Conservation (phyloP, 2,329 filamentous ascomycete species). For the Madurella fahalii region DNA sequence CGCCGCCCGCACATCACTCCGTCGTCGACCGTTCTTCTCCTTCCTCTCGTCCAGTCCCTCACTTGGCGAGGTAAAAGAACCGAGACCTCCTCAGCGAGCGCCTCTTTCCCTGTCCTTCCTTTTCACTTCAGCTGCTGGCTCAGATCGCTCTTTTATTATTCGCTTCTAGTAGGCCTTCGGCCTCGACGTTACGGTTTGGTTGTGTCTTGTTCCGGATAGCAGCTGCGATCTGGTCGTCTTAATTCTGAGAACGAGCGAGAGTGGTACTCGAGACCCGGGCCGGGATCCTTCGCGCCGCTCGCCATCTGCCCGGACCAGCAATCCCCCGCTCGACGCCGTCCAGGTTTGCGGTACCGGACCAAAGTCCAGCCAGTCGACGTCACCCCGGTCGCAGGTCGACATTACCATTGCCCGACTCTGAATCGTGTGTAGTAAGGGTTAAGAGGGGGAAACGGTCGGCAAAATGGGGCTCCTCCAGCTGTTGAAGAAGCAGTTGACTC, state of each 20-base stretch:
- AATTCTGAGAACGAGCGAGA: slow-evolving; percentile 11
- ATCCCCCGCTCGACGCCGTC: background rate
- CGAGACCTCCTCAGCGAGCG: slow-evolving; percentile 34
- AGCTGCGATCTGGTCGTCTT: slow-evolving; percentile 10
- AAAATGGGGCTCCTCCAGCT: slow-evolving; percentile 39
- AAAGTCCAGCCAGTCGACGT: slow-evolving; percentile 27
- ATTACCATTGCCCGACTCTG: slow-evolving; percentile 32
- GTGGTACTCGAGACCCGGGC: background rate
- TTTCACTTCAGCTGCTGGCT: slow-evolving; percentile 55
- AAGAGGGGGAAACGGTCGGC: slow-evolving; percentile 31
- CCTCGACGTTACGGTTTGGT: slow-evolving; percentile 5
- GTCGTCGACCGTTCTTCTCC: slow-evolving; percentile 21
- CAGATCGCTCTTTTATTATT: slow-evolving; percentile 50
- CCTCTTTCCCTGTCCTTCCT: slow-evolving; percentile 37
- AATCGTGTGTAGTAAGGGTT: slow-evolving; percentile 15
- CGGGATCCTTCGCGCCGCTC: slow-evolving; percentile 11
- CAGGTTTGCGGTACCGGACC: background rate
- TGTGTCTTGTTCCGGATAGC: slow-evolving; percentile 8
- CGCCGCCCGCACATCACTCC: slow-evolving; percentile 23
- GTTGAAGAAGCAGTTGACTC: slow-evolving; percentile 62
- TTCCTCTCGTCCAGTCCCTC: slow-evolving; percentile 31
- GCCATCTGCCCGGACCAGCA: slow-evolving; percentile 2
- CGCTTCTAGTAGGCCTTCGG: slow-evolving; percentile 10
- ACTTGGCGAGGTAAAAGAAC: slow-evolving; percentile 45
- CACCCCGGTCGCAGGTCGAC: slow-evolving; percentile 54